A percentile compares a stretch with the other conserved stretches of the same genome.
Evolutionary conservation across 2,329 filamentous ascomycete species (phyloP).

Genomic region (Penicillium decumbens): DNA sequence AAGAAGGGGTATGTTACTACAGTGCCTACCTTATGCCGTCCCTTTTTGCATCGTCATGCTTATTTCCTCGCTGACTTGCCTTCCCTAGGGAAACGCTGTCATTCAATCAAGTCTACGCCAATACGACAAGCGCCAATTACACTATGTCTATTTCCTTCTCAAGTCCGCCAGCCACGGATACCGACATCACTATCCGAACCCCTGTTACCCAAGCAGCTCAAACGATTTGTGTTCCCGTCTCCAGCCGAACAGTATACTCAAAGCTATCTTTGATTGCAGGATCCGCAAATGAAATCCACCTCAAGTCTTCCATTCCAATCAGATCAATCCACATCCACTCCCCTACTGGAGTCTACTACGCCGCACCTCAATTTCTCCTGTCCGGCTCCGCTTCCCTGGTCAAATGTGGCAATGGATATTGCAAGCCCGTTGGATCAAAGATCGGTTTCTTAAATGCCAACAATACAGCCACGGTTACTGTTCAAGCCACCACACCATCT

Average conservation of each 20-base stretch:
- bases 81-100: slow-evolving; percentile 5
- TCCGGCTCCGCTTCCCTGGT: slow-evolving; percentile 34
- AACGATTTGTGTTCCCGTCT: slow-evolving; percentile 6
- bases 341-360: slow-evolving; percentile 39
- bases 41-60: too few relatives aligned
- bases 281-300: slow-evolving; percentile 24
- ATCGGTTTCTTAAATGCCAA: slow-evolving; percentile 37
- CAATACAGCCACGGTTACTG: slow-evolving; percentile 33
- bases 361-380: slow-evolving; percentile 36
- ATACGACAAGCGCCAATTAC: slow-evolving; percentile 27
- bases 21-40: not conserved
- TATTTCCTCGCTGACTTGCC: not conserved
- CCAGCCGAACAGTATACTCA: slow-evolving; percentile 6
- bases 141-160: slow-evolving; percentile 21
- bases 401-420: slow-evolving; percentile 39
- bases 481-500: slow-evolving; percentile 25
- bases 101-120: slow-evolving; percentile 26
- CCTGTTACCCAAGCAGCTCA: not conserved
- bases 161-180: not conserved
- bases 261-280: slow-evolving; percentile 21
- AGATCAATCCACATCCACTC: slow-evolving; percentile 21
- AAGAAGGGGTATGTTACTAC: slow-evolving; percentile 15
- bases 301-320: slow-evolving; percentile 16
- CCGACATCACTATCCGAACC: slow-evolving; percentile 7
- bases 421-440: slow-evolving; percentile 44